Evolutionary conservation across 352 stramenopile genomes (phyloP).

Genomic region (Poterioochromonas sp.): DNA sequence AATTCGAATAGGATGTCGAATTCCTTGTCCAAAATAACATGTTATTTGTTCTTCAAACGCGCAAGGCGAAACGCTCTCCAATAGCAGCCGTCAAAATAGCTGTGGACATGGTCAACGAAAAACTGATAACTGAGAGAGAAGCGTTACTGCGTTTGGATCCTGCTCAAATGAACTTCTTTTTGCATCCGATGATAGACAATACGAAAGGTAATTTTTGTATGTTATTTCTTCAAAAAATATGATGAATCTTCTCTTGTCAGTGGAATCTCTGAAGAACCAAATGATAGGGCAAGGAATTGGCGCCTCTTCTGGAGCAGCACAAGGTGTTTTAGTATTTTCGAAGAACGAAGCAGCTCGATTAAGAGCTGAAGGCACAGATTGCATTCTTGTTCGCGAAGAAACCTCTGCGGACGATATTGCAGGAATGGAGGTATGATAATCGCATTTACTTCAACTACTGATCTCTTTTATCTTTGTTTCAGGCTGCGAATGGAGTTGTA

Average conservation of each 20-base stretch:
- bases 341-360: neutral
- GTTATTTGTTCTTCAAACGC: conserved; percentile 46
- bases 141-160: conserved; percentile 25
- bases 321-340: neutral
- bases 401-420: conserved; percentile 24
- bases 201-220: neutral
- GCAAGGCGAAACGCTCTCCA: neutral
- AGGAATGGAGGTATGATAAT: neutral
- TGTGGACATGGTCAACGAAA: conserved; percentile 14
- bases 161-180: neutral
- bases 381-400: conserved; percentile 1
- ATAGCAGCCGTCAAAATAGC: neutral
- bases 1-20: conserved; percentile 55
- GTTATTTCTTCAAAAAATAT: neutral
- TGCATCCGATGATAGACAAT: conserved; percentile 14
- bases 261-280: neutral
- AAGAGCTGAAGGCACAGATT: neutral
- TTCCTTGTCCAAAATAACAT: conserved; percentile 64
- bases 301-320: neutral
- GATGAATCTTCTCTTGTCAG: neutral
- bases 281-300: neutral
- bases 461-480: neutral
- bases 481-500: conserved; percentile 1
- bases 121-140: conserved; percentile 21
- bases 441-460: neutral